A percentile compares a stretch with the other conserved stretches of the same genome.
Evolutionary conservation across 1,139 yeast species (phyloP).

Genomic region (Debaryomyces fabryi): DNA sequence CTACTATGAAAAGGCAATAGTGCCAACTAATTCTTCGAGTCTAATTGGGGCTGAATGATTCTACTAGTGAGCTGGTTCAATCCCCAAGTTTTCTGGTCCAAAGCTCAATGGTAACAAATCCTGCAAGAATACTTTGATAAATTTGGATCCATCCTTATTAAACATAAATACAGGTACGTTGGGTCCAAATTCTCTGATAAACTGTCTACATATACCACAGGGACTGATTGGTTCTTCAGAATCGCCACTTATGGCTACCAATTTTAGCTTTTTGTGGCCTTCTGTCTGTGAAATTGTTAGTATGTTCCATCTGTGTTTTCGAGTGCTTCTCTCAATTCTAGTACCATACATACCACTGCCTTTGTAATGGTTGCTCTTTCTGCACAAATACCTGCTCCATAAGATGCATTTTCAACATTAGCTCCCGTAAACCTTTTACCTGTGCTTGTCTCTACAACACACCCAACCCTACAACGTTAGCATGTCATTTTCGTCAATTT

Average conservation of each 20-base stretch:
- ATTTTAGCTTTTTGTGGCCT: constrained; percentile 52
- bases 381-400: constrained; percentile 89
- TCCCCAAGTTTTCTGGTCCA: constrained; percentile 72
- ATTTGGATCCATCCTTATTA: constrained; percentile 48
- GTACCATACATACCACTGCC: constrained; percentile 50
- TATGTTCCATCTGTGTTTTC: background rate
- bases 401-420: constrained; percentile 91
- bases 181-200: constrained; percentile 72
- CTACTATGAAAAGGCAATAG: background rate
- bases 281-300: constrained; percentile 27
- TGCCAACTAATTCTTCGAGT: background rate
- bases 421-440: constrained; percentile 69
- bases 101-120: constrained; percentile 81
- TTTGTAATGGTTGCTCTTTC: constrained; percentile 78
- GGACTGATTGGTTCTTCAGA: constrained; percentile 68
- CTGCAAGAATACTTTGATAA: constrained; percentile 49
- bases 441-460: constrained; percentile 58
- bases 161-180: constrained; percentile 65
- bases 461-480: constrained; percentile 69
- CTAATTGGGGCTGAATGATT: too few species aligned
- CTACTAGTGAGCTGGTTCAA: background rate
- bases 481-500: constrained; percentile 8
- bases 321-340: background rate
- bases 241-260: constrained; percentile 76
- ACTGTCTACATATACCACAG: constrained; percentile 93